Evolutionary conservation across 2,329 filamentous ascomycete species (phyloP).

Genomic region (Hymenoscyphus occultus): DNA sequence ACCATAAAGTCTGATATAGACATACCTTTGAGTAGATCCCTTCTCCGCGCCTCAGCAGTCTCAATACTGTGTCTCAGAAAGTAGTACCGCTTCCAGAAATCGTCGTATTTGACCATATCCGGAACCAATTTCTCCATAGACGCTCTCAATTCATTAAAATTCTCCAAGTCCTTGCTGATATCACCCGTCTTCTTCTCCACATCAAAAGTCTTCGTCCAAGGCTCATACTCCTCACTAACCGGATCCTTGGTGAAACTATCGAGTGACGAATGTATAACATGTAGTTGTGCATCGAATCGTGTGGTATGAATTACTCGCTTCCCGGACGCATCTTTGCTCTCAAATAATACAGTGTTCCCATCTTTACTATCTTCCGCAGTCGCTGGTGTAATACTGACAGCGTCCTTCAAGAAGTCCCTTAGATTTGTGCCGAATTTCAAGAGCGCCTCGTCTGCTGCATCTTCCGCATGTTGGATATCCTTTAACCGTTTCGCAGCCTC

Average conservation of each 20-base stretch:
- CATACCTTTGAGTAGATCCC: slow-evolving; percentile 87
- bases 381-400: slow-evolving; percentile 81
- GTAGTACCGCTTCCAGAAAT: slow-evolving; percentile 95
- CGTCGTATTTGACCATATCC: slow-evolving; percentile 79
- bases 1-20: slow-evolving; percentile 19
- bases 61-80: slow-evolving; percentile 91
- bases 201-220: slow-evolving; percentile 73
- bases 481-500: slow-evolving; percentile 82
- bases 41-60: slow-evolving; percentile 82
- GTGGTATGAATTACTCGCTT: slow-evolving; percentile 95
- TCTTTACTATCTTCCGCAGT: slow-evolving; percentile 45
- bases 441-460: slow-evolving; percentile 92
- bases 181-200: slow-evolving; percentile 80
- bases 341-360: slow-evolving; percentile 73
- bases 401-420: slow-evolving; percentile 84
- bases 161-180: slow-evolving; percentile 78
- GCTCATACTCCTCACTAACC: slow-evolving; percentile 67
- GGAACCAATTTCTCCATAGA: slow-evolving; percentile 98
- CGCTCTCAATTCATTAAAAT: slow-evolving; percentile 76
- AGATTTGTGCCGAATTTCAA: slow-evolving; percentile 89
- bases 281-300: slow-evolving; percentile 90
- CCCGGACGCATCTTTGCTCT: slow-evolving; percentile 85
- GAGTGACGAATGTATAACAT: slow-evolving; percentile 84
- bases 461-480: slow-evolving; percentile 87
- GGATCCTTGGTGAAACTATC: slow-evolving; percentile 85